These are phyloP conservation scores for Ganoderma multipileum DNA, from an alignment of 1,284 basidiomycete genomes.

Conservation along the genomic window DNA sequence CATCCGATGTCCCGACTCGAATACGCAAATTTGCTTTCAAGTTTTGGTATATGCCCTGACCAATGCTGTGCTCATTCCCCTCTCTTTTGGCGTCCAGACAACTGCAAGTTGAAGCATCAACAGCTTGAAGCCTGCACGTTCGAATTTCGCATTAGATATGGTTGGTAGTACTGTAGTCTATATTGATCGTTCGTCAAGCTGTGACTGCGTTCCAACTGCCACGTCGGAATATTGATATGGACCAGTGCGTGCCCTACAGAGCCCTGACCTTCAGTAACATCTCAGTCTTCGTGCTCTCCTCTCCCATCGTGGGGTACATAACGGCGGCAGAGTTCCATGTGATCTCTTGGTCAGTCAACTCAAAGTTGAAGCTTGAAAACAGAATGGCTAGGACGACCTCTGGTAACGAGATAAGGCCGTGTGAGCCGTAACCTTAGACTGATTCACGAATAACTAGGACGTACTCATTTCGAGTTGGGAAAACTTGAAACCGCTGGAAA, in stretches of 20 bases:
- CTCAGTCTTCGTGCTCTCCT: constrained; percentile 5
- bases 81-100: no score
- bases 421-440: not conserved
- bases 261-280: constrained; percentile 12
- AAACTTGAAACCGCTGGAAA: constrained; percentile 28
- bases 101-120: no score
- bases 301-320: constrained; percentile 10
- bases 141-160: no score
- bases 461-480: constrained; percentile 32
- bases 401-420: not conserved
- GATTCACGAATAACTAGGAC: not conserved
- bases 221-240: no score
- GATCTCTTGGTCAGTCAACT: constrained; percentile 5
- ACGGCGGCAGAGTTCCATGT: constrained; percentile 6
- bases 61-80: no score
- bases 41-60: no score
- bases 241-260: not conserved
- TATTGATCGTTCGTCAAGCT: no score
- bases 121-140: no score
- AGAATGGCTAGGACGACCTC: constrained; percentile 1
- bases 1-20: no score
- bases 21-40: no score
- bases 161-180: no score
- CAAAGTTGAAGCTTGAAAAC: not conserved
- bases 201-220: no score